Evolutionary conservation across 1,139 yeast species (phyloP), one percentile per base, ranked within the genome.

Genomic region (Lodderomyces theae): DNA sequence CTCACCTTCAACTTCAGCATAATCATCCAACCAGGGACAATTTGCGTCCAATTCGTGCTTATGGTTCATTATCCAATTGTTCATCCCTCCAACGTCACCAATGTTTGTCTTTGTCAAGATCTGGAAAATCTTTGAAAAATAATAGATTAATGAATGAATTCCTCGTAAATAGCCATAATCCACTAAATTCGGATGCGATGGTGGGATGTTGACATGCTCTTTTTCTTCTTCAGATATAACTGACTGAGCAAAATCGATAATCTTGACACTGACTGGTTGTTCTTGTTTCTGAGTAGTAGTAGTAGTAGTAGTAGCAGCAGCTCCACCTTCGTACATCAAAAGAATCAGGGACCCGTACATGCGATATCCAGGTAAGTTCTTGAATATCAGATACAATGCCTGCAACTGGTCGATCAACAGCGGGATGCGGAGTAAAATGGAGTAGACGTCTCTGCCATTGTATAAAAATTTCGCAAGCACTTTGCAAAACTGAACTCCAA

Each of bases 161-260:
- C 99, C 99, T 35, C 92, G 74, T 36, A 90, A 64, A 60, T 88
- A 94, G 1, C 99, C 99, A 49, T 64, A 60, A 63, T 94, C 99
- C 2, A 88, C 81, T 23, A 65, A 57, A 11, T 70, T 63, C 2
- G 80, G 79, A 53, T 82, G 82, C 37, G 62, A 67, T 1, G 97
- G 97, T 2, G 96, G 95, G 15, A 64, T 51, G 17, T 39, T 41
- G 10, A 44, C 41, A 30, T 72, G 69, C 18, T 66, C 63, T 7
- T 66, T 65, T 31, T 48, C 50, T 35, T 78, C 80, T 30, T 78
- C 85, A 5, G 81, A 80, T n/a, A 90, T 85, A 18, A 88, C 84
- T 54, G 95, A 86, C 56, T 92, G 96, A 1, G 97, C 97, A 71
- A 94, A 94, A 64, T 94, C 99, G 50, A 94, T 92, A 45, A 94